These are phyloP conservation scores for Komagataella mondaviorum DNA, from an alignment of 805 yeast species.

Conservation along the genomic window DNA sequence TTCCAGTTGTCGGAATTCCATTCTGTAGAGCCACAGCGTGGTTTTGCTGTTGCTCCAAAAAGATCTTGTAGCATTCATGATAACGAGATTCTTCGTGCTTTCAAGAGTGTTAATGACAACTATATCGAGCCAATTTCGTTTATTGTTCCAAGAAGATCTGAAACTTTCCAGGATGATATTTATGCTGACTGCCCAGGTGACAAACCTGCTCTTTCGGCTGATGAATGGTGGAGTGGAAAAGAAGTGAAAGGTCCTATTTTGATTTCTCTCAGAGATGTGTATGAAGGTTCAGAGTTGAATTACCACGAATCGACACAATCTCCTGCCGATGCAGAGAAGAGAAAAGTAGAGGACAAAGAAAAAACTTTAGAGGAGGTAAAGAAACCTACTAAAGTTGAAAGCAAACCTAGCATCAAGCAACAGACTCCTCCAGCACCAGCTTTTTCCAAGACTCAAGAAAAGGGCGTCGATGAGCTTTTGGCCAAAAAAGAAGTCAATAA, in stretches of 20 bases:
- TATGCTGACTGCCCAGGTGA: conserved; percentile 84
- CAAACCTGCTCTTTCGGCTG: conserved; percentile 65
- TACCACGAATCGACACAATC: conserved; percentile 24
- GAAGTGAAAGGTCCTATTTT: conserved; percentile 73
- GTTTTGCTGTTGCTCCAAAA: conserved; percentile 84
- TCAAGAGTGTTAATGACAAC: conserved; percentile 78
- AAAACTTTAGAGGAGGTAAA: conserved; percentile 7
- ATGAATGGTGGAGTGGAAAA: conserved; percentile 72
- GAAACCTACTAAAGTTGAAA: conserved; percentile 1
- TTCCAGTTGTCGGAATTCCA: conserved; percentile 79
- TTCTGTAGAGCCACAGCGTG: conserved; percentile 91
- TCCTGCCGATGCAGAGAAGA: conserved; percentile 8
- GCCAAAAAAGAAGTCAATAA: conserved; percentile 31
- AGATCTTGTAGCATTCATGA: conserved; percentile 64
- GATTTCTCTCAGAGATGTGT: conserved; percentile 61
- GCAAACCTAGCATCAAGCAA: conserved; percentile 1
- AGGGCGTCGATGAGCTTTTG: conserved; percentile 33
- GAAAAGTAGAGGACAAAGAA: conserved; percentile 10
- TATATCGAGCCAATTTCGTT: conserved; percentile 85
- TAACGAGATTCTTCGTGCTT: conserved; percentile 73
- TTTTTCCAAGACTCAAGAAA: conserved; percentile 16
- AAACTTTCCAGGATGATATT: conserved; percentile 83
- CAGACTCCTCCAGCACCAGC: conserved; percentile 4
- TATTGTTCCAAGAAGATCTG: conserved; percentile 88
- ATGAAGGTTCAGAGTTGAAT: conserved; percentile 57